phyloP scores from a whole-genome alignment of 805 yeast species.

The Metschnikowia anglica region DNA sequence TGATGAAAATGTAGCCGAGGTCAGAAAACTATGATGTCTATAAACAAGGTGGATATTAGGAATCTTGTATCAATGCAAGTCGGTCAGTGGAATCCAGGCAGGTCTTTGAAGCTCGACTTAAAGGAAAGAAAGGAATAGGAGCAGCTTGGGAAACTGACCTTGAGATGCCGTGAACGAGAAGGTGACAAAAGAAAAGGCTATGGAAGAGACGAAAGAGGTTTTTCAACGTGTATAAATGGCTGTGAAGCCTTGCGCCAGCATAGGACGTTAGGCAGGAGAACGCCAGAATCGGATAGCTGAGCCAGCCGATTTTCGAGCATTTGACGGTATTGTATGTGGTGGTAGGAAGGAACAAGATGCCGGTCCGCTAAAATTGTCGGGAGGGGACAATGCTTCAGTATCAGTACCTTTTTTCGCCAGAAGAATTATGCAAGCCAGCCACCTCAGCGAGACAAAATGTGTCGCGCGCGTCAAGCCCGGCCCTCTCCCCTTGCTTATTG shows the following conservation, averaged over 20 bases:
- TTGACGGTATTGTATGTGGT: not conserved
- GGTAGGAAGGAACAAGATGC: slow-evolving; percentile 2
- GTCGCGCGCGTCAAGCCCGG: not conserved
- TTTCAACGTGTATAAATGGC: slow-evolving; percentile 1
- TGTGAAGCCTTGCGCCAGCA: not conserved
- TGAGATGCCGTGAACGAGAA: slow-evolving; percentile 1
- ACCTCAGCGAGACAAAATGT: too few relatives aligned
- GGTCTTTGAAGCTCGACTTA: not conserved
- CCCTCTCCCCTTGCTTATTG: not conserved
- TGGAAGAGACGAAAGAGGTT: not conserved
- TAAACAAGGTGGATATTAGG: not conserved
- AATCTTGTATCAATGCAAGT: not conserved
- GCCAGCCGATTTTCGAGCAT: slow-evolving; percentile 6
- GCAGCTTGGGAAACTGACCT: not conserved
- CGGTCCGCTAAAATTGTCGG: slow-evolving; percentile 1
- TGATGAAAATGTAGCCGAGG: slow-evolving; percentile 2
- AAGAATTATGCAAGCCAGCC: slow-evolving; percentile 8
- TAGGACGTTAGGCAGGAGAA: not conserved
- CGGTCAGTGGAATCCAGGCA: not conserved
- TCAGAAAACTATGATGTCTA: slow-evolving; percentile 3
- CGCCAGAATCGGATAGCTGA: slow-evolving; percentile 5
- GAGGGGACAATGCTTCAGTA: not conserved
- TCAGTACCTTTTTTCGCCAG: slow-evolving; percentile 9
- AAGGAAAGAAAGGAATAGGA: not conserved
- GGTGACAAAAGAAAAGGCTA: not conserved